Evolutionary conservation across 208 protist species (phyloP), one percentile per base, ranked within the genome.

Genomic region (Entamoeba nuttalli): DNA sequence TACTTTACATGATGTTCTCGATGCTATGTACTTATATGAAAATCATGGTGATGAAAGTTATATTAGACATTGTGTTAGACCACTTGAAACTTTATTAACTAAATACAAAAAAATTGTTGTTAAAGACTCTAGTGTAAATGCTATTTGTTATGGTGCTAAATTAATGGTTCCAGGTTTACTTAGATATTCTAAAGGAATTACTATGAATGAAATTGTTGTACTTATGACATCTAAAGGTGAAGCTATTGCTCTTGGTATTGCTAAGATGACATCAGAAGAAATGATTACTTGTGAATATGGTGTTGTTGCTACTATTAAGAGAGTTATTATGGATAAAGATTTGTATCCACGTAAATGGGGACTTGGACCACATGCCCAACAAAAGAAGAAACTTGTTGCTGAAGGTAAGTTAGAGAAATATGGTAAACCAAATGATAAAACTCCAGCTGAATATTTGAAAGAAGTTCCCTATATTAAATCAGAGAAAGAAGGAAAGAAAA

Each of bases 261-360:
- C 99, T 52, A 97, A 98, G 95, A 99, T 99, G 99, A 98, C 98
- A 44, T 98, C 98, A 15, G 97, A 98, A 50, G 98, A 98, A 94
- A 99, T 99, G 98, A 97, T 97, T 3, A 98, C 98, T 7, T 98
- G 98, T 95, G 98, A 99, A 95, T 98, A 99, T 97, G 99, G 99
- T 94, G 98, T 99, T 95, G 97, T 98, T 57, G 97, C 97, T 25
- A 98, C 98, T 95, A 99, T 99, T 97, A 99, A 99, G 98, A 98
- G 99, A 95, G 99, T 99, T 44, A 99, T 99, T 95, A 99, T 99
- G 99, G 99, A 99, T 95, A 97, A 99, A 94, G 98, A 99, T 96
- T 99, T 98, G 3, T 99, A 99, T 97, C 52, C 52, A 17, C 97
- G 98, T 53, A 97, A 98, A 55, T 99, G 99, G 99, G 99, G 99